Conservation (phyloP, 139 green algal genomes). For the Nannochloris sp. region DNA sequence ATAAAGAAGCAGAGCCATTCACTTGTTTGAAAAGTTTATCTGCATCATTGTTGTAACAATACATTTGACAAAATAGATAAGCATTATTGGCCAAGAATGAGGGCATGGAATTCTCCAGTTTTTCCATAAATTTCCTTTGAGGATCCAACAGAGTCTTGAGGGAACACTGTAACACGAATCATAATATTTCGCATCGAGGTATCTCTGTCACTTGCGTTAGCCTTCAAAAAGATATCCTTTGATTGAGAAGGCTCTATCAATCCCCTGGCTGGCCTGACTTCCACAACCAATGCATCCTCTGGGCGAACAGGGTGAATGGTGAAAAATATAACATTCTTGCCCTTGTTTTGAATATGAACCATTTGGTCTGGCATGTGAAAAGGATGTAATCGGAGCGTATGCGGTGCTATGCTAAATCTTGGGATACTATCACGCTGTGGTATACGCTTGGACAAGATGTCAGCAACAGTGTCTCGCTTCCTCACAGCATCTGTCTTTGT, state of each 20-base stretch:
- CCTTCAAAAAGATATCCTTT: constrained; percentile 1
- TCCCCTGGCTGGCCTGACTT: not conserved
- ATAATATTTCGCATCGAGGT: too few relatives aligned
- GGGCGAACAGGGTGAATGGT: not conserved
- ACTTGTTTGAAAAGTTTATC: too few relatives aligned
- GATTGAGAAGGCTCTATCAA: not conserved
- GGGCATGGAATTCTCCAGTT: too few relatives aligned
- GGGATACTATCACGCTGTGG: not conserved
- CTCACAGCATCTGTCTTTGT: constrained; percentile 28
- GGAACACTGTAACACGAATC: too few relatives aligned
- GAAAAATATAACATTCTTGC: constrained; percentile 7
- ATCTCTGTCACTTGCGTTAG: not conserved
- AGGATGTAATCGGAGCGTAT: constrained; percentile 8
- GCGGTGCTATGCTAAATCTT: constrained; percentile 7
- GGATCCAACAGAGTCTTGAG: too few relatives aligned
- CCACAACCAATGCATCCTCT: not conserved
- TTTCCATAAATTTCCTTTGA: too few relatives aligned
- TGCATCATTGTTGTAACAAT: too few relatives aligned
- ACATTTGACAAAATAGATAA: too few relatives aligned
- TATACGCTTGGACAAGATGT: constrained; percentile 6
- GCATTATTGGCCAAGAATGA: too few relatives aligned
- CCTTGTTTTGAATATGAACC: constrained; percentile 23
- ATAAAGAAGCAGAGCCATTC: too few relatives aligned
- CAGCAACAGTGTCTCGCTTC: constrained; percentile 15
- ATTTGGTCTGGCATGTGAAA: constrained; percentile 7